These are phyloP conservation scores for Bryoerythrophyllum caledonicum DNA, from an alignment of 225 moss, liverwort and hornwort species.

Conservation along the genomic window DNA sequence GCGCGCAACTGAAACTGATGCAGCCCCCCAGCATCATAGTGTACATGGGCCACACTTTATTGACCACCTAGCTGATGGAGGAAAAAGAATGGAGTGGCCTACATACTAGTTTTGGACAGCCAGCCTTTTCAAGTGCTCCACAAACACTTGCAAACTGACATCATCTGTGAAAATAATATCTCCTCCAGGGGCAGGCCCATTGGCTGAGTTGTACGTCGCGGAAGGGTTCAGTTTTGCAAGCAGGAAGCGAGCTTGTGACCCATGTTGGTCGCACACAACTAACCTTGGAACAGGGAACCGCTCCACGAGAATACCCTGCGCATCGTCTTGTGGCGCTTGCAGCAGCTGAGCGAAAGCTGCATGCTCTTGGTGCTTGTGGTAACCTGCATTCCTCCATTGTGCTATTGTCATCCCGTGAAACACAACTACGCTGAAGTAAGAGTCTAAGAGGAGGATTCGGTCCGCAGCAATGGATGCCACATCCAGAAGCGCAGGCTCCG, in stretches of 20 bases:
- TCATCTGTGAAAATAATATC: conserved; percentile 98
- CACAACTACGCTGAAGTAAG: conserved; percentile 94
- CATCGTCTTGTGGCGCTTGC: conserved; percentile 80
- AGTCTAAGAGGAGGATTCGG: conserved; percentile 83
- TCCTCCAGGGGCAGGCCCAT: conserved; percentile 96
- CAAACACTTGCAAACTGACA: conserved; percentile 97
- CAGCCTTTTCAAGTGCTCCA: conserved; percentile 93
- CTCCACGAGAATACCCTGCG: conserved; percentile 68
- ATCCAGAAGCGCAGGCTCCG: conserved; percentile 90
- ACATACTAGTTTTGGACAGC: conserved; percentile 76
- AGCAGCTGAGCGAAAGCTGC: conserved; percentile 88
- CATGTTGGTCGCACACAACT: conserved; percentile 96
- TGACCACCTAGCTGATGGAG: conserved; percentile 42
- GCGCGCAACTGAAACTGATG: conserved; percentile 17
- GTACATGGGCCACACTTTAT: conserved; percentile 55
- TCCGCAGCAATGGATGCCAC: conserved; percentile 93
- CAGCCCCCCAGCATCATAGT: conserved; percentile 30
- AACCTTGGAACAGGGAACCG: conserved; percentile 96
- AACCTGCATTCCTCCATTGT: conserved; percentile 93
- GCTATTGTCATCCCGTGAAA: conserved; percentile 99
- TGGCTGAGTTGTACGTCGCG: conserved; percentile 91
- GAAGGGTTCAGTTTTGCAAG: conserved; percentile 97
- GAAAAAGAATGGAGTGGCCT: conserved; percentile 39
- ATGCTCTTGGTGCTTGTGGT: conserved; percentile 89
- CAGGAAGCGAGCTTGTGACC: conserved; percentile 96